These are phyloP conservation scores for Nepenthes alata DNA, from an alignment of 179 eudicot species.

Conservation along the genomic window DNA sequence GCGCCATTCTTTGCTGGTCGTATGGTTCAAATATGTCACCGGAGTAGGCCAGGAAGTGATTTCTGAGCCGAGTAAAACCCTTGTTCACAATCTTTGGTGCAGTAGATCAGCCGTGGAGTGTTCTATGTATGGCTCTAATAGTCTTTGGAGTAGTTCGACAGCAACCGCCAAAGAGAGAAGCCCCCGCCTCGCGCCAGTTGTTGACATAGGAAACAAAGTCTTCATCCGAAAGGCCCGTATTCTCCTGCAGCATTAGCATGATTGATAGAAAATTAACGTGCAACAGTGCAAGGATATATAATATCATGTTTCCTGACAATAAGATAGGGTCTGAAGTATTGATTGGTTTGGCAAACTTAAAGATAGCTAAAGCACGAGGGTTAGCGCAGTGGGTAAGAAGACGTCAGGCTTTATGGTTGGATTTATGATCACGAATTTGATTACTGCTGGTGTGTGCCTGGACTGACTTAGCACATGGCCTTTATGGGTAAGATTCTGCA, in stretches of 20 bases:
- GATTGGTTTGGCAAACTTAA: too few species aligned
- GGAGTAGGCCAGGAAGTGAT: too few species aligned
- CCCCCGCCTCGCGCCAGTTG: conserved; percentile 77
- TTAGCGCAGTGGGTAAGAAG: too few species aligned
- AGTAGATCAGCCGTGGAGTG: conserved; percentile 18
- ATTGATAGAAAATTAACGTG: not conserved
- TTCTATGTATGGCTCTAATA: conserved; percentile 55
- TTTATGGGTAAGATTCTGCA: too few species aligned
- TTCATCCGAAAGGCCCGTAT: conserved; percentile 48
- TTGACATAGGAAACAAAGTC: conserved; percentile 71
- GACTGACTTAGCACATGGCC: too few species aligned
- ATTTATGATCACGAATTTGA: not conserved
- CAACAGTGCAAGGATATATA: not conserved
- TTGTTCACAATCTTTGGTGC: too few species aligned
- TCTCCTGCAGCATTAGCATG: conserved; percentile 27
- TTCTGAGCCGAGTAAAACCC: too few species aligned
- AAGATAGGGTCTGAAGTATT: not conserved
- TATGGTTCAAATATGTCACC: too few species aligned
- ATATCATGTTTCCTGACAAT: not conserved
- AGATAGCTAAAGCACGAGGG: too few species aligned
- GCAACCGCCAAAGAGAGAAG: conserved; percentile 82
- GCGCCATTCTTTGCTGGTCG: too few species aligned
- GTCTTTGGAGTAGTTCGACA: conserved; percentile 89
- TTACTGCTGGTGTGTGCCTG: too few species aligned
- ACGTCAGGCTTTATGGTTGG: not conserved